These are phyloP conservation scores for Teunomyces tritomae DNA, from an alignment of 805 yeast genomes.

Conservation along the genomic window DNA sequence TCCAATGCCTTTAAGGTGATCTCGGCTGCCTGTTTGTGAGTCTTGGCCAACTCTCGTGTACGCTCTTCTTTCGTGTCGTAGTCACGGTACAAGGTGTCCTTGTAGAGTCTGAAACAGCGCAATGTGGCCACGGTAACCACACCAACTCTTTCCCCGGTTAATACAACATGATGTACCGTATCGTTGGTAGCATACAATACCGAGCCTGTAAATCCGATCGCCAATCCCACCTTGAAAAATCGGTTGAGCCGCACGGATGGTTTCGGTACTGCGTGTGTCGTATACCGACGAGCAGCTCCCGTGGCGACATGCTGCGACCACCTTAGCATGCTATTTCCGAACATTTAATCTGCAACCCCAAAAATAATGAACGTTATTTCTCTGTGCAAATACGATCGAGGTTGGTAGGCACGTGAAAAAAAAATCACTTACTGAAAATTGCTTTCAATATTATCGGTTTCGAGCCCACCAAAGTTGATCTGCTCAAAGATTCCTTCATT, in stretches of 20 bases:
- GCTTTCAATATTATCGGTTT: not conserved
- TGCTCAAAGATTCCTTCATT: constrained; percentile 25
- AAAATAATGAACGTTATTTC: not conserved
- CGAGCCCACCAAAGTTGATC: constrained; percentile 12
- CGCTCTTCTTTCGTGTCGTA: constrained; percentile 46
- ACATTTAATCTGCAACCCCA: not conserved
- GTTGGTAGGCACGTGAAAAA: constrained; percentile 1
- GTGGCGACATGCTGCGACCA: not conserved
- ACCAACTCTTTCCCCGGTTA: constrained; percentile 50
- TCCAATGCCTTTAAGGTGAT: constrained; percentile 79
- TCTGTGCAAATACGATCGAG: not conserved
- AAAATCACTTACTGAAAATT: not conserved
- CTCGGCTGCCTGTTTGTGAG: constrained; percentile 75
- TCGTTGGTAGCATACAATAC: constrained; percentile 38
- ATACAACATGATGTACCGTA: constrained; percentile 28
- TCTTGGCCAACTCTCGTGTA: constrained; percentile 50
- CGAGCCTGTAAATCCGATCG: constrained; percentile 26
- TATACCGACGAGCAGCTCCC: not conserved
- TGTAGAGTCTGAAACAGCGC: constrained; percentile 71
- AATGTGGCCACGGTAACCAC: constrained; percentile 68
- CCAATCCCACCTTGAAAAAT: constrained; percentile 23
- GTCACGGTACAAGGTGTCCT: constrained; percentile 47
- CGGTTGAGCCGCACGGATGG: constrained; percentile 3
- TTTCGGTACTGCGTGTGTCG: not conserved
- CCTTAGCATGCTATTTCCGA: constrained; percentile 1